A percentile compares a stretch with the other conserved stretches of the same genome.
Conservation (phyloP, 208 protist species). For the Crithidia fasciculata region DNA sequence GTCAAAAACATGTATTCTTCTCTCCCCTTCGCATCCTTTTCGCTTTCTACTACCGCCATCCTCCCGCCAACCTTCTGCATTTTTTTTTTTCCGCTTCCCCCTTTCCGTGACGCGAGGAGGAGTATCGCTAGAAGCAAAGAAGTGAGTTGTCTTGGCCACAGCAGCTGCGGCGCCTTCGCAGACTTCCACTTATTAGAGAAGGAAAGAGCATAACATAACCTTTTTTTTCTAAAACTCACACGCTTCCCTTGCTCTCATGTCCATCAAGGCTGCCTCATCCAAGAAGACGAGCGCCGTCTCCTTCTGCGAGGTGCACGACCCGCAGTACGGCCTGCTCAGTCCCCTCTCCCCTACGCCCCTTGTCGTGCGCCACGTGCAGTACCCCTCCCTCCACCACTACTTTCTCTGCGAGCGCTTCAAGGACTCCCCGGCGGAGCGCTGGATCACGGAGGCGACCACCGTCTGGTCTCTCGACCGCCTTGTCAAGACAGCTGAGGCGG, state of each 20-base stretch:
- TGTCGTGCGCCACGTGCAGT: slow-evolving; percentile 81
- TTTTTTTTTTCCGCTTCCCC: no score
- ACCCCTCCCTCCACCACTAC: slow-evolving; percentile 85
- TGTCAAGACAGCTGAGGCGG: slow-evolving; percentile 68
- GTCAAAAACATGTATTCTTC: no score
- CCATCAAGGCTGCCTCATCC: slow-evolving; percentile 7
- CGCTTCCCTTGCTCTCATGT: background rate
- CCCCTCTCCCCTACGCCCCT: slow-evolving; percentile 80
- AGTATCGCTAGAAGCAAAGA: no score
- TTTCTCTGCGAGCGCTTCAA: slow-evolving; percentile 87
- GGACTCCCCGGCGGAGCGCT: slow-evolving; percentile 52
- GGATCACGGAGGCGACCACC: slow-evolving; percentile 59
- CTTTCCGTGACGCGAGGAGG: no score
- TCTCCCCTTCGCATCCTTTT: no score
- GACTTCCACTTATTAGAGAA: no score
- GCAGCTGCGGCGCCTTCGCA: no score
- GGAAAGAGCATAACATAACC: no score
- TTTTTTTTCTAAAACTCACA: background rate
- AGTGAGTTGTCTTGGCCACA: no score
- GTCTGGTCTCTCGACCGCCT: slow-evolving; percentile 84
- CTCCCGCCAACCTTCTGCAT: no score
- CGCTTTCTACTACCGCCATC: no score
- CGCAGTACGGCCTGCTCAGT: slow-evolving; percentile 78
- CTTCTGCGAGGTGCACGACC: slow-evolving; percentile 80
- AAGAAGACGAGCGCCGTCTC: slow-evolving; percentile 52